Conservation (phyloP, 257 asterid species). For the Pogostemon cablin region DNA sequence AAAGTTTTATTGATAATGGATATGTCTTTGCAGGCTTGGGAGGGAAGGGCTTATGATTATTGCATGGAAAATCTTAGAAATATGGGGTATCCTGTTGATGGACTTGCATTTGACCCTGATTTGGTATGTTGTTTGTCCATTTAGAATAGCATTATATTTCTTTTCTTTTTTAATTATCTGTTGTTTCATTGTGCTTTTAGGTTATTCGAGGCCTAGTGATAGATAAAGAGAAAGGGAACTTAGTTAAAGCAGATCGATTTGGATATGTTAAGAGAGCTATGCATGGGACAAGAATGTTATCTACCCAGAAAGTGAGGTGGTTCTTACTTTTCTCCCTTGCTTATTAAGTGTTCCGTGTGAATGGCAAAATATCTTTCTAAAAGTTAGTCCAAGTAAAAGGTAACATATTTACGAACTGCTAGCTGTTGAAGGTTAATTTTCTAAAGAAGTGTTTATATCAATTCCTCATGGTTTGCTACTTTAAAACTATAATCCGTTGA, state of each 20-base stretch:
- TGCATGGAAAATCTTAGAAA: conserved; percentile 74
- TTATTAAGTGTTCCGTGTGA: conserved; percentile 24
- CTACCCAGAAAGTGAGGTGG: conserved; percentile 80
- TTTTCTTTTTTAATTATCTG: conserved; percentile 14
- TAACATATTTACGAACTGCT: conserved; percentile 1
- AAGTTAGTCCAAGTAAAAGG: conserved; percentile 25
- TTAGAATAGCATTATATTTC: background rate
- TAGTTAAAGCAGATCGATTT: conserved; percentile 89
- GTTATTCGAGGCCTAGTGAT: conserved; percentile 91
- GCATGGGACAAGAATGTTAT: conserved; percentile 86
- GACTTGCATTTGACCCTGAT: conserved; percentile 88
- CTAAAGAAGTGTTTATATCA: background rate
- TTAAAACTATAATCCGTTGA: conserved; percentile 1
- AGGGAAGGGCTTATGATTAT: conserved; percentile 95
- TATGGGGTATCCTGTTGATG: conserved; percentile 91
- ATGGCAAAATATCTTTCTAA: conserved; percentile 24
- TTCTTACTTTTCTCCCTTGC: conserved; percentile 29
- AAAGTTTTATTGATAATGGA: conserved; percentile 2
- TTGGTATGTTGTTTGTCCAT: conserved; percentile 50
- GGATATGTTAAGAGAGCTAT: conserved; percentile 87
- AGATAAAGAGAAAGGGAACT: conserved; percentile 85
- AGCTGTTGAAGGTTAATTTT: conserved; percentile 14
- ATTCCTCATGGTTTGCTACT: conserved; percentile 8
- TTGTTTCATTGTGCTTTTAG: conserved; percentile 41
- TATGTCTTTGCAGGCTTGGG: conserved; percentile 76